phyloP scores from a whole-genome alignment of 208 protist species.

The Zelonia costaricensis region DNA sequence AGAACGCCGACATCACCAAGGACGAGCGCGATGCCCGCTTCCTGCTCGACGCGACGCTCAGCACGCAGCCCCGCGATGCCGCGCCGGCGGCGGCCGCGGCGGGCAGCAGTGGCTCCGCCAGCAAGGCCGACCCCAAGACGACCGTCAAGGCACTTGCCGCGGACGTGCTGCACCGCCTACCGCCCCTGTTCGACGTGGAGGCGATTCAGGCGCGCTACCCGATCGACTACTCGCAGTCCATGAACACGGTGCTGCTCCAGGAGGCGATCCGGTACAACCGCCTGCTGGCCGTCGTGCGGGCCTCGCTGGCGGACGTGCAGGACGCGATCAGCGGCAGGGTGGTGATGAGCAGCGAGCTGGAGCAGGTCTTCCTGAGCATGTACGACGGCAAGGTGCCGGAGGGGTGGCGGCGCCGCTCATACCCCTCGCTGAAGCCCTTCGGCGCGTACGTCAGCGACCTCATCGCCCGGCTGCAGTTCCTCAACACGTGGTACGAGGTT shows the following conservation, averaged over 20 bases:
- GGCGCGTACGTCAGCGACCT: slow-evolving; percentile 96
- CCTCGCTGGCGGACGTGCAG: slow-evolving; percentile 94
- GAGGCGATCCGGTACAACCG: slow-evolving; percentile 94
- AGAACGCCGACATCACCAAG: slow-evolving; percentile 96
- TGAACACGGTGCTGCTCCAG: slow-evolving; percentile 96
- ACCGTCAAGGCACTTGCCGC: slow-evolving; percentile 83
- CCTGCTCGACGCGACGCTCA: slow-evolving; percentile 86
- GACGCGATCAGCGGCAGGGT: slow-evolving; percentile 96
- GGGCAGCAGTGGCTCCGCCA: neutral
- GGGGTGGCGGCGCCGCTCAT: slow-evolving; percentile 89
- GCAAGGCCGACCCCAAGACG: slow-evolving; percentile 82
- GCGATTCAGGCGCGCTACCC: slow-evolving; percentile 83
- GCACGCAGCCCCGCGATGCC: slow-evolving; percentile 88
- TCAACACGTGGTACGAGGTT: slow-evolving; percentile 81
- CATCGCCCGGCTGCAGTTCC: slow-evolving; percentile 92
- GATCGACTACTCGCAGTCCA: slow-evolving; percentile 93
- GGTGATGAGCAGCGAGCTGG: slow-evolving; percentile 97
- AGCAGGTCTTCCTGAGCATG: slow-evolving; percentile 94
- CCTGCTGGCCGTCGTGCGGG: slow-evolving; percentile 89
- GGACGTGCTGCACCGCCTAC: slow-evolving; percentile 89
- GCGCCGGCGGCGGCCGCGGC: neutral
- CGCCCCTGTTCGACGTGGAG: slow-evolving; percentile 91
- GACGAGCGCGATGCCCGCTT: slow-evolving; percentile 89
- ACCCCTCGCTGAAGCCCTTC: slow-evolving; percentile 97
- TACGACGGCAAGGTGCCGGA: slow-evolving; percentile 94